phyloP scores from a whole-genome alignment of 2,329 filamentous ascomycete genomes.

The Nemania sp. region DNA sequence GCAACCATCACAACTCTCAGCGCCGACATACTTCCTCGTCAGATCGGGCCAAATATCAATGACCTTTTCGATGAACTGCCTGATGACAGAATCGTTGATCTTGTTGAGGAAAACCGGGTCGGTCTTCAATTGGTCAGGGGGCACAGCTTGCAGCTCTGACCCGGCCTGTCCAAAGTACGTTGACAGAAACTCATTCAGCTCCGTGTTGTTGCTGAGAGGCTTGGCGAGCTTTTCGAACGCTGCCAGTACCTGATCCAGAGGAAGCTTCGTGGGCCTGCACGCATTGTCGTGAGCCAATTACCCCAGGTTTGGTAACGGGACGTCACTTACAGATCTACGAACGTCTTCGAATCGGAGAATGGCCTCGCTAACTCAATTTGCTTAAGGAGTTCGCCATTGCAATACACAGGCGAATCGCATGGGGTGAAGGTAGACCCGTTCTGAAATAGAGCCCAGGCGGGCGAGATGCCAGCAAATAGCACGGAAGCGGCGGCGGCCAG shows the following conservation, averaged over 20 bases:
- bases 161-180: slow-evolving; percentile 73
- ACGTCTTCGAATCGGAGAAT: slow-evolving; percentile 77
- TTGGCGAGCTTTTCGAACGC: slow-evolving; percentile 70
- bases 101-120: slow-evolving; percentile 69
- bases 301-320: neutral
- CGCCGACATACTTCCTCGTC: slow-evolving; percentile 68
- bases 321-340: slow-evolving; percentile 72
- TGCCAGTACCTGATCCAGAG: slow-evolving; percentile 69
- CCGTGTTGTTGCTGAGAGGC: slow-evolving; percentile 72
- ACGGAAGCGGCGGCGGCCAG: slow-evolving; percentile 33
- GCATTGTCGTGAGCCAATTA: slow-evolving; percentile 30
- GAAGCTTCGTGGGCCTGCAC: slow-evolving; percentile 67
- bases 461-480: slow-evolving; percentile 38
- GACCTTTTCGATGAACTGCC: slow-evolving; percentile 71
- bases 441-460: slow-evolving; percentile 63
- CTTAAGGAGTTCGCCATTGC: slow-evolving; percentile 72
- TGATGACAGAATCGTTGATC: slow-evolving; percentile 68
- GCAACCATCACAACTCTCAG: slow-evolving; percentile 68
- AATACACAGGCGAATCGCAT: slow-evolving; percentile 76
- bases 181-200: slow-evolving; percentile 70
- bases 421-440: slow-evolving; percentile 72
- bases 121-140: slow-evolving; percentile 63
- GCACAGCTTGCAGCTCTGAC: slow-evolving; percentile 69
- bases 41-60: slow-evolving; percentile 78
- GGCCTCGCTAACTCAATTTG: slow-evolving; percentile 72